Percentiles rank a stretch among this genome's conserved stretches.
Conservation (phyloP, 2,329 filamentous ascomycete genomes). For the Pseudocercospora cruenta region DNA sequence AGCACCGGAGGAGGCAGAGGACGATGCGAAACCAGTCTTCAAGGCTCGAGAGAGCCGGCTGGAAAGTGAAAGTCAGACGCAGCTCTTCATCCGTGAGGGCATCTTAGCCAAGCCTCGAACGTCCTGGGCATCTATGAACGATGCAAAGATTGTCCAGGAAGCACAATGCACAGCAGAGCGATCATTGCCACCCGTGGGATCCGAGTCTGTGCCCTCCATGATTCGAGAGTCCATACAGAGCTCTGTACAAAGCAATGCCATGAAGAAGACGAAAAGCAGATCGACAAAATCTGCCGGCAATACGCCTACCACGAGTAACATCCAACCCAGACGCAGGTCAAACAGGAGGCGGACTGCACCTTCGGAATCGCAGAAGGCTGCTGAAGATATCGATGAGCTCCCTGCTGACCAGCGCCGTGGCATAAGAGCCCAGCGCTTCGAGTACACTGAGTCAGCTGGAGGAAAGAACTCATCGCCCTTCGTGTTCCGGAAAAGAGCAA, state of each 20-base stretch:
- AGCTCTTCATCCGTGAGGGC: slow-evolving; percentile 17
- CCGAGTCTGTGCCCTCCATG: neutral
- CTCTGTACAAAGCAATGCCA: neutral
- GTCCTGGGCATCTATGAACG: slow-evolving; percentile 22
- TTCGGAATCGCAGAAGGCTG: slow-evolving; percentile 17
- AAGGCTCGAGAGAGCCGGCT: neutral
- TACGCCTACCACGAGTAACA: neutral
- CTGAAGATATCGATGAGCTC: neutral
- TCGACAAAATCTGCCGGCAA: slow-evolving; percentile 20
- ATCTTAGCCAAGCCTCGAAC: slow-evolving; percentile 18
- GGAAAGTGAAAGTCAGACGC: slow-evolving; percentile 16
- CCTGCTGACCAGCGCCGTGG: slow-evolving; percentile 12
- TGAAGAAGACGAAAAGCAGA: slow-evolving; percentile 10
- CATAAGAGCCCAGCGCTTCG: slow-evolving; percentile 6
- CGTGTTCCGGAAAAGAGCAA: slow-evolving; percentile 32
- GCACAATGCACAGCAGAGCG: neutral
- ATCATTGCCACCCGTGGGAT: neutral
- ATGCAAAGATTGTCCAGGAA: neutral
- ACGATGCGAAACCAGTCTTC: neutral
- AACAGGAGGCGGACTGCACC: slow-evolving; percentile 23
- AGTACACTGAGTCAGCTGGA: slow-evolving; percentile 19
- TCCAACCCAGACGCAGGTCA: slow-evolving; percentile 7
- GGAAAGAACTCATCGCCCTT: slow-evolving; percentile 32
- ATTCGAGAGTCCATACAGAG: slow-evolving; percentile 1
- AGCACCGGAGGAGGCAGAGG: neutral